Conservation (phyloP, 257 asterid species). For the Gardenia jasminoides region DNA sequence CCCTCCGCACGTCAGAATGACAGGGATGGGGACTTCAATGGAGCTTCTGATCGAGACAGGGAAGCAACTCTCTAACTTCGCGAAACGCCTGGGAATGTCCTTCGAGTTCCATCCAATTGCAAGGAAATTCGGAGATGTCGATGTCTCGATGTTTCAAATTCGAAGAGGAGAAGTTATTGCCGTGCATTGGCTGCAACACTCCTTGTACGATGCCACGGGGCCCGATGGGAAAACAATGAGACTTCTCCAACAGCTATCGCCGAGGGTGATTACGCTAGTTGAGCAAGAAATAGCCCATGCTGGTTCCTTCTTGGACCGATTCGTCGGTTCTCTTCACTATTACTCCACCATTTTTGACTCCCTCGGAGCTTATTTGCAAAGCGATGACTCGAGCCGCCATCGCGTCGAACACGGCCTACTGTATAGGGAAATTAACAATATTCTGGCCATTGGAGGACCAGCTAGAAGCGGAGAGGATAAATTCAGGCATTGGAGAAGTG, state of each 20-base stretch:
- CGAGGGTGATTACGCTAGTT: conserved; percentile 60
- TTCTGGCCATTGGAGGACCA: conserved; percentile 85
- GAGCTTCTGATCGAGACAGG: conserved; percentile 62
- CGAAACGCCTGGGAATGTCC: conserved; percentile 57
- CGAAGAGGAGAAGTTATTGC: conserved; percentile 53
- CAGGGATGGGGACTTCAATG: conserved; percentile 61
- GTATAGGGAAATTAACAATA: conserved; percentile 64
- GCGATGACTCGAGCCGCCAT: conserved; percentile 49
- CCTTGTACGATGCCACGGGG: conserved; percentile 71
- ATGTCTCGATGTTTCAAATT: conserved; percentile 34
- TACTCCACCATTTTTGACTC: conserved; percentile 79
- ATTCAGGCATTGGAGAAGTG: conserved; percentile 66
- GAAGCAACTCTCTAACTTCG: conserved; percentile 54
- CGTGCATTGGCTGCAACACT: conserved; percentile 80
- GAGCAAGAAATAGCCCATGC: conserved; percentile 67
- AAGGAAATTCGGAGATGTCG: conserved; percentile 50
- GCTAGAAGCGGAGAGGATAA: conserved; percentile 80
- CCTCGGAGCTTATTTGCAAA: conserved; percentile 44
- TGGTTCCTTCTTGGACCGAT: conserved; percentile 75
- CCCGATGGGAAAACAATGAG: conserved; percentile 70
- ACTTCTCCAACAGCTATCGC: conserved; percentile 48
- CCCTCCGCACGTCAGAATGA: conserved; percentile 63
- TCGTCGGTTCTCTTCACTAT: conserved; percentile 74
- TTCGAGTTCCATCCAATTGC: conserved; percentile 65
- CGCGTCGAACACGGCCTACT: conserved; percentile 55